Conservation (phyloP, 495 filamentous ascomycete species). For the Copromyces sp. region DNA sequence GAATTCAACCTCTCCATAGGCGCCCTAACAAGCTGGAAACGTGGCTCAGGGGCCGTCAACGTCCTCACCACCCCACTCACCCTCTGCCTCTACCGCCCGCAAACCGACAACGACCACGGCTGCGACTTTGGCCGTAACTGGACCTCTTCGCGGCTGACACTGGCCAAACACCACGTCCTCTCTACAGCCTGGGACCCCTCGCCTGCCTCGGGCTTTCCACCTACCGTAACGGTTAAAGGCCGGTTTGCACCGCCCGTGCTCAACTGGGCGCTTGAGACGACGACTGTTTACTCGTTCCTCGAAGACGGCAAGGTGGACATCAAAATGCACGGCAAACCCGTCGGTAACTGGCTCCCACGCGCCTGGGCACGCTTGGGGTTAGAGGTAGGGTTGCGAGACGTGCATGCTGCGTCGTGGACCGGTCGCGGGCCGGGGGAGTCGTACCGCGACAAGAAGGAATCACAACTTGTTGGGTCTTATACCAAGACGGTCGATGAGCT, state of each 20-base stretch:
- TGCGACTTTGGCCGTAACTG: slow-evolving; percentile 35
- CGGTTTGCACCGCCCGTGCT: slow-evolving; percentile 51
- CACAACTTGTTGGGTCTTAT: slow-evolving; percentile 47
- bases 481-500: slow-evolving; percentile 32
- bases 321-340: slow-evolving; percentile 29
- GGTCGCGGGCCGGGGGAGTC: slow-evolving; percentile 55
- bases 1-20: slow-evolving; percentile 34
- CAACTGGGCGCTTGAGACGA: slow-evolving; percentile 49
- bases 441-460: slow-evolving; percentile 52
- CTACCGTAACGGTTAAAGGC: slow-evolving; percentile 31
- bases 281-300: slow-evolving; percentile 44
- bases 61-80: slow-evolving; percentile 34
- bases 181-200: slow-evolving; percentile 31
- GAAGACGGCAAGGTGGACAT: slow-evolving; percentile 31
- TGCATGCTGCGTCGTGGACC: slow-evolving; percentile 45
- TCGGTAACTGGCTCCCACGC: slow-evolving; percentile 34
- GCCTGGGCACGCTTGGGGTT: slow-evolving; percentile 53
- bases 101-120: slow-evolving; percentile 56
- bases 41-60: slow-evolving; percentile 14
- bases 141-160: slow-evolving; percentile 28
- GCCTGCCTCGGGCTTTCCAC: slow-evolving; percentile 8
- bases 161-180: slow-evolving; percentile 34
- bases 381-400: slow-evolving; percentile 32
- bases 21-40: slow-evolving; percentile 27
- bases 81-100: slow-evolving; percentile 42